phyloP scores from a whole-genome alignment of 345 rosid species.

The Boechera divaricarpa region DNA sequence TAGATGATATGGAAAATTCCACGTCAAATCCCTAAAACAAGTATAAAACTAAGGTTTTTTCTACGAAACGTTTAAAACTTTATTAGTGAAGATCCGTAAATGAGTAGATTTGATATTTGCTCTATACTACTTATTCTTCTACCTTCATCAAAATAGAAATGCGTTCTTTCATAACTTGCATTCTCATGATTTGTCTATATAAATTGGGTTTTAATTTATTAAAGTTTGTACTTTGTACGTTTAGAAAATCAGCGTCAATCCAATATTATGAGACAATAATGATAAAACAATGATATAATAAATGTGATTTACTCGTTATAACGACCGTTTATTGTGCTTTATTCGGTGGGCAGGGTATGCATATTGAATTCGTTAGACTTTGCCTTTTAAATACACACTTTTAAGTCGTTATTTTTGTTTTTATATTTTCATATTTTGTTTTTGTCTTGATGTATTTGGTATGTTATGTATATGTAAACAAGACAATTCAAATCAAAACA shows the following conservation, averaged over 20 bases:
- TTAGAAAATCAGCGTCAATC: constrained; percentile 20
- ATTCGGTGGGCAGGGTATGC: constrained; percentile 29
- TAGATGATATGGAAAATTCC: too few relatives aligned
- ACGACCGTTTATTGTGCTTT: constrained; percentile 29
- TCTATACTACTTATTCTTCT: not conserved
- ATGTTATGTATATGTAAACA: constrained; percentile 18
- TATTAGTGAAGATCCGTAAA: too few relatives aligned
- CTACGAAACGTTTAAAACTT: too few relatives aligned
- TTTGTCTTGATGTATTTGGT: constrained; percentile 33
- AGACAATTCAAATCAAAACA: constrained; percentile 30
- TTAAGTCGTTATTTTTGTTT: not conserved
- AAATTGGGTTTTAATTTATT: not conserved
- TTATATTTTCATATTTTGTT: not conserved
- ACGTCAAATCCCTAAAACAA: too few relatives aligned
- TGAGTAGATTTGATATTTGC: not conserved
- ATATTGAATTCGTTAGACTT: constrained; percentile 5
- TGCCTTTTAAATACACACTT: not conserved
- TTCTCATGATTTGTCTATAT: not conserved
- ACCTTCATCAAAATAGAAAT: not conserved
- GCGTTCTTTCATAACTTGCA: not conserved
- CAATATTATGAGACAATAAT: constrained; percentile 26
- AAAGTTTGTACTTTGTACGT: not conserved
- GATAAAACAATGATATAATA: constrained; percentile 15
- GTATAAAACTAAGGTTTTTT: too few relatives aligned
- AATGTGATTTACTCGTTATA: constrained; percentile 17